These are phyloP conservation scores for Vaccinium darrowii DNA, from an alignment of 148 eudicot genomes.

Conservation along the genomic window DNA sequence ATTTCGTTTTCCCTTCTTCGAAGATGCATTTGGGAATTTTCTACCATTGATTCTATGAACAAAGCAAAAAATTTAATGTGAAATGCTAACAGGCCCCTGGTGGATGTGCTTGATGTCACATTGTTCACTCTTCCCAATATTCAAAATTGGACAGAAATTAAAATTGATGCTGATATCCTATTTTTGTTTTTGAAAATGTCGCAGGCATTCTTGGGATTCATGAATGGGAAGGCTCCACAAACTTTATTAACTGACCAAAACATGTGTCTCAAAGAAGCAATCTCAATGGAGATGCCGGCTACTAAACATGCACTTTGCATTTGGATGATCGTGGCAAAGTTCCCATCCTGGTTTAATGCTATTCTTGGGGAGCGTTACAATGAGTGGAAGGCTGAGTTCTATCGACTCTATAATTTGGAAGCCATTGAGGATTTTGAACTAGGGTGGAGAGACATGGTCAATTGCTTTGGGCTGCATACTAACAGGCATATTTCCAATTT, in stretches of 20 bases:
- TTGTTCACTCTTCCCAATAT: not conserved
- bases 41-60: not conserved
- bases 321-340: conserved; percentile 86
- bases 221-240: conserved; percentile 84
- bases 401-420: conserved; percentile 77
- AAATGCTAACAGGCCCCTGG: not conserved
- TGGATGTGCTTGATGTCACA: not conserved
- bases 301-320: conserved; percentile 94
- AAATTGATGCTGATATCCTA: conserved; percentile 2
- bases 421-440: conserved; percentile 78
- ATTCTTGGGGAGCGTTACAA: conserved; percentile 84
- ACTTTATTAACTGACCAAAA: conserved; percentile 92
- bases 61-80: not conserved
- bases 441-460: conserved; percentile 88
- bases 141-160: conserved; percentile 3
- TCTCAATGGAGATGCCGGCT: conserved; percentile 77
- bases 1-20: not conserved
- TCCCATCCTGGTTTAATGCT: conserved; percentile 97
- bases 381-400: conserved; percentile 92
- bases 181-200: conserved; percentile 21
- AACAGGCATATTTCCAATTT: conserved; percentile 80
- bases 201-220: conserved; percentile 70
- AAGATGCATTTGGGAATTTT: not conserved
- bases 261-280: conserved; percentile 87
- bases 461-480: conserved; percentile 62